Evolutionary conservation across 306 rosid species (phyloP), one percentile per base, ranked within the genome.

Genomic region (Delonix regia): DNA sequence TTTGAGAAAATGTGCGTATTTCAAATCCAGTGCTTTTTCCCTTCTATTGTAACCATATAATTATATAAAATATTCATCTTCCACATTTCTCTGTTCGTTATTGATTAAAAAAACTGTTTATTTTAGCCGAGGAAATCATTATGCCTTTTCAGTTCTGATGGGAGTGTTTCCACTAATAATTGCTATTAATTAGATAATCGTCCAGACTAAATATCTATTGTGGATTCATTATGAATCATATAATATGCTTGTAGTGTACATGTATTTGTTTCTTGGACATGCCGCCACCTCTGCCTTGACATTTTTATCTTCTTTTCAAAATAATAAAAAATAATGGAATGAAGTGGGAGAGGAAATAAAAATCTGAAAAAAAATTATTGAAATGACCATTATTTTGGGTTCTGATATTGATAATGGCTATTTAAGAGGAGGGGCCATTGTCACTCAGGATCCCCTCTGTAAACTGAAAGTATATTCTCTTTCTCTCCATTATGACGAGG

Each of bases 1-100:
- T 92, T 85, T 85, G 98, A 91, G 79, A 95, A 92, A 87, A 77
- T 95, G 99, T 95, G 69, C 21, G 98, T 85, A 69, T 74, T 66
- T 73, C 80, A 57, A 33, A 65, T 33, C 57, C 69, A 49, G 65
- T 63, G 16, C 49, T 65, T 11, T 25, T 39, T 68, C 21, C 64
- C 47, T 80, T 74, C 44, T 30, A 38, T 14, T 33, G 28, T 52
- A 15, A 30, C n/a, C 45, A 2, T 16, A n/a, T n/a, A n/a, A n/a
- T n/a, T n/a, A n/a, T n/a, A n/a, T n/a, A n/a, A n/a, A n/a, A n/a
- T n/a, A n/a, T n/a, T n/a, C n/a, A n/a, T n/a, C n/a, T n/a, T n/a
- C n/a, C n/a, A n/a, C n/a, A n/a, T n/a, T n/a, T n/a, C 4, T 2
- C 25, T 21, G 3, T 53, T 48, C 21, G 27, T n/a, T 48, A 13